Base-by-base conservation (phyloP, 257 asterid species). In the Nicotiana paniculata region DNA sequence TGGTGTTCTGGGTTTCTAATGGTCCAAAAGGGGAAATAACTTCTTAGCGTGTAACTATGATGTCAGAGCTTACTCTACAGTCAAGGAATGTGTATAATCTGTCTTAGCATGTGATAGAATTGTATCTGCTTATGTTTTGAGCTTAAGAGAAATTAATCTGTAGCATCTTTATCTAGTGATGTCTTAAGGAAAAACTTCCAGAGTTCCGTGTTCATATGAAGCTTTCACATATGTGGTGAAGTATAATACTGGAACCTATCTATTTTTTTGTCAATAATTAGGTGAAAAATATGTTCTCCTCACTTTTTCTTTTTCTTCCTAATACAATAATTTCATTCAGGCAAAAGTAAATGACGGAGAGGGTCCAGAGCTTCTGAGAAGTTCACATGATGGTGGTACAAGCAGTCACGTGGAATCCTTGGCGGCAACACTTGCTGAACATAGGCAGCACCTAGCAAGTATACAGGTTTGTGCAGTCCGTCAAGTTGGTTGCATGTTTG, bases 321-420 rank as follows among this genome's bases (percentile, higher is more conserved):
- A 72, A 72, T 72, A 12, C 83, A 63, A 65, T 48, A 37, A 74
- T 81, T 65, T 82, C 79, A 83, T 83, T 77, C 91, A 96, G 99
- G 92, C 97, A 87, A 96, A 94, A 83, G 87, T 94, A 89, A 96
- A 96, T 82, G 97, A 93, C 74, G 99, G 99, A 37, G 93, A 94
- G 81, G 99, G 99, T 80, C 98, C 99, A 21, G 97, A 92, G 85
- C 98, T 96, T 88, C 91, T 96, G 48, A 91, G 93, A 82, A 90
- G 88, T 90, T 90, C 85, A 79, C 90, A 90, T 81, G 94, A 92
- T 81, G 93, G 91, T 82, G 92, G 92, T 85, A 83, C 88, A 77
- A 89, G 94, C 61, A 90, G 97, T 86, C 99, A 96, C 84, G 92
- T 97, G 43, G 98, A 94, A 84, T 93, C 97, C 69, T 90, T 96